Base-by-base conservation (phyloP, 2,329 filamentous ascomycete genomes). In the Talaromyces sp. region DNA sequence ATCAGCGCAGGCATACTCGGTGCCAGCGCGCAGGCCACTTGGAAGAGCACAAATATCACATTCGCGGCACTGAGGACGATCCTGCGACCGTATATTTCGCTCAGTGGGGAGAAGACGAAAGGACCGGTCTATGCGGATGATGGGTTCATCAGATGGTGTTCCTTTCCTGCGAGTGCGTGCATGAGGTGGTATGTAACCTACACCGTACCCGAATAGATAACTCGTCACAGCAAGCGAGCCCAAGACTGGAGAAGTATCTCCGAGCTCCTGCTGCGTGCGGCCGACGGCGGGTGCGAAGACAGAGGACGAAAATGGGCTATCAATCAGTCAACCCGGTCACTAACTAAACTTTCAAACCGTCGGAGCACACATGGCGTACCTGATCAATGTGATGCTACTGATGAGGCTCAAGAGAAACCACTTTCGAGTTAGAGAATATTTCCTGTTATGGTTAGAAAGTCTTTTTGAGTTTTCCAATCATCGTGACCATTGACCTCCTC, bases 201-300 rank as follows among this genome's bases (percentile, higher is more conserved):
- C 52, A 28, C 46, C 37, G 6, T 53, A 57, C 3, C 56, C 56
- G 10, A 57, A 36, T 15, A 57, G 36, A 19, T 53, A 57, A 28
- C 52, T 50, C 15, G 46, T 57, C n/a, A 57, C 39, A 25, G 56
- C 45, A 1, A 57, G 19, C 5, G 56, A 41, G 9, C 25, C 13
- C 6, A 57, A 28, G 17, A 57, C 25, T 9, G 36, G 45, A 19
- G 56, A 57, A 7, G 46, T 36, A n/a, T 52, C 45, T n/a, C 53
- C 9, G 40, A 57, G 43, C 7, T 51, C 46, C 5, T 10, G 17
- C 21, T 57, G 21, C 46, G 45, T 53, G 21, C 43, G 43, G n/a
- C 46, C 45, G 19, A 45, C 8, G 7, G 46, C 56, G 1, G 56
- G 56, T 17, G 56, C 56, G 25, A 31, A 43, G 2, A 57, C 53